Percentiles rank a stretch among this genome's conserved stretches.
These are phyloP conservation scores for Themeda triandra DNA, from an alignment of 176 grass and related monocot genomes.

Conservation along the genomic window DNA sequence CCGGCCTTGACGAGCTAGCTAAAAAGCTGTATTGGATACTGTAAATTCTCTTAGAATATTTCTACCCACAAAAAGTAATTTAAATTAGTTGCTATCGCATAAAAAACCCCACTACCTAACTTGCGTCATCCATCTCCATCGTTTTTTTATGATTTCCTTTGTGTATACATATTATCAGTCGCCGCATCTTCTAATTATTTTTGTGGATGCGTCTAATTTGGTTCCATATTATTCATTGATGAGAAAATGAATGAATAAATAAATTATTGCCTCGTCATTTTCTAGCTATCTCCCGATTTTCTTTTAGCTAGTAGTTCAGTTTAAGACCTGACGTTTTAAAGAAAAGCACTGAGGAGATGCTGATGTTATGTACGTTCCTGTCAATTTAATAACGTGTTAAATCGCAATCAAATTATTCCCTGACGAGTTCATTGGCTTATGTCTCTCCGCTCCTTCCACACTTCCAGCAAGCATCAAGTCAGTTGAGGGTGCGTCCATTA, in stretches of 20 bases:
- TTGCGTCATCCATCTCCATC: not conserved
- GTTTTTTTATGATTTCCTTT: not conserved
- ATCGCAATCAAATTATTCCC: conserved; percentile 27
- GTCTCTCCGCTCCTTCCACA: not conserved
- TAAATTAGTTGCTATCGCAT: not conserved
- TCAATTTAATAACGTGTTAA: not conserved
- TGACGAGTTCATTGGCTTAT: not conserved
- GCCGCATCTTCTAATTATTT: not conserved
- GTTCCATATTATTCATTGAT: no score
- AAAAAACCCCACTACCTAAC: not conserved
- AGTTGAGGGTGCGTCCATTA: not conserved
- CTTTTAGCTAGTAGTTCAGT: not conserved
- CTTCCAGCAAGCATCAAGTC: not conserved
- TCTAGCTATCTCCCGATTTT: not conserved
- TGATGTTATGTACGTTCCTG: not conserved
- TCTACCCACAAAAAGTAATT: not conserved
- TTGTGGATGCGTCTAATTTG: not conserved
- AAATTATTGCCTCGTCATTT: conserved; percentile 14
- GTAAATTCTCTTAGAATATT: not conserved
- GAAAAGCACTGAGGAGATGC: not conserved
- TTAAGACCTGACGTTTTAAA: conserved; percentile 11
- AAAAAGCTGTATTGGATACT: conserved; percentile 15
- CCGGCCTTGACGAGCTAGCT: not conserved
- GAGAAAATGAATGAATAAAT: not conserved
- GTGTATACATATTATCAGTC: not conserved